Evolutionary conservation across 2,329 filamentous ascomycete genomes (phyloP), one percentile per base, ranked within the genome.

Genomic region (Beauveria sp.): DNA sequence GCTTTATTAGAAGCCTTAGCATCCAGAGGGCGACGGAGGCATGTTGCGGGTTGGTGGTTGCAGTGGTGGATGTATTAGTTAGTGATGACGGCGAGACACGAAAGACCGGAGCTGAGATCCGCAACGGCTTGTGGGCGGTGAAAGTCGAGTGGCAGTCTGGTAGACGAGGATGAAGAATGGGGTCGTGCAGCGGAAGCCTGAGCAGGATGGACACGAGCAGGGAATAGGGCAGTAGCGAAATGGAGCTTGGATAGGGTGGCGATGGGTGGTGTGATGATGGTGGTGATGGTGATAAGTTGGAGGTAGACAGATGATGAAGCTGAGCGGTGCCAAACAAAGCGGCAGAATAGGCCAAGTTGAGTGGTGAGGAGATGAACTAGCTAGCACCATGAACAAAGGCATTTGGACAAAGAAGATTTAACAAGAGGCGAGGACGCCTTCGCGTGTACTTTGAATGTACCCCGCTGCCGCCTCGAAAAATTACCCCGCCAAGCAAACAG

Each of bases 401-500:
- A 37, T 37, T 37, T 14, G 34, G 34, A 37, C 34, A 14, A 14
- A 16, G 10, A 37, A 6, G 34, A 37, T 37, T 16, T 16, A 37
- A 6, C 2, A 37, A 37, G 34, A 43, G 41, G 41, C n/a, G 41
- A 43, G 41, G 41, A 10, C 41, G 8, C 41, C 34, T 37, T 16
- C 34, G 2, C 6, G 34, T 37, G 34, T 37, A 5, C 34, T 37
- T 37, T 37, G 14, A 12, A 37, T 37, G 26, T 41, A 54, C 51
- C 37, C 51, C 37, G 51, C 51, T 34, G 51, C 53, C 40, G 28
- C 30, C 53, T 37, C 5, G 8, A 20, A 26, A 30, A 44, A 46
- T 46, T 58, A 58, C 55, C 55, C 55, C 55, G 55, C 55, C 55
- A 58, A 51, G 26, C 20, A n/a, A n/a, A 51, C 43, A n/a, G 55